These are phyloP conservation scores for Exophiala sp. DNA, from an alignment of 2,329 filamentous ascomycete genomes.

Conservation along the genomic window DNA sequence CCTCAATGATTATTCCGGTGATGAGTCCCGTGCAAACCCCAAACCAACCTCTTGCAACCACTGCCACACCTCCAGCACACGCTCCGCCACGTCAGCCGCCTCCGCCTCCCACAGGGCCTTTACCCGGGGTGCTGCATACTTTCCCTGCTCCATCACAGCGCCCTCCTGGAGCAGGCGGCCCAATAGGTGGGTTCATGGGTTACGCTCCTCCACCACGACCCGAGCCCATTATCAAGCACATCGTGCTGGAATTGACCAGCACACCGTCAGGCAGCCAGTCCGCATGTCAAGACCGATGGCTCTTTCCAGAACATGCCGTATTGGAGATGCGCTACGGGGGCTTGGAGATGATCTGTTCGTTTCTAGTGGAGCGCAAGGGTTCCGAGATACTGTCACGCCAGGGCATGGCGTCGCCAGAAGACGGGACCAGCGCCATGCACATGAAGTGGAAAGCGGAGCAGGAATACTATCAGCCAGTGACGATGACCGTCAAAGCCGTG, in stretches of 20 bases:
- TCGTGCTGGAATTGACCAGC: slow-evolving; percentile 43
- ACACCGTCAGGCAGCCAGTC: slow-evolving; percentile 37
- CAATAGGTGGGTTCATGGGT: slow-evolving; percentile 11
- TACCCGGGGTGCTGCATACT: slow-evolving; percentile 18
- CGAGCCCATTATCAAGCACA: slow-evolving; percentile 41
- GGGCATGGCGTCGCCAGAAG: slow-evolving; percentile 4
- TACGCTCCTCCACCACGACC: slow-evolving; percentile 33
- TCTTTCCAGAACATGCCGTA: slow-evolving; percentile 46
- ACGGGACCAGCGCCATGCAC: slow-evolving; percentile 2
- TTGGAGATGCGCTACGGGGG: slow-evolving; percentile 38
- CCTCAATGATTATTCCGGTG: no score
- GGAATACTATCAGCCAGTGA: slow-evolving; percentile 49
- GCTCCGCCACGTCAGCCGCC: slow-evolving; percentile 13
- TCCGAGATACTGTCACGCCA: slow-evolving; percentile 16
- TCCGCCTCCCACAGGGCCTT: slow-evolving; percentile 18
- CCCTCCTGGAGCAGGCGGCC: slow-evolving; percentile 11
- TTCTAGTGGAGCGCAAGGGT: slow-evolving; percentile 41
- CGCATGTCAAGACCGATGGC: slow-evolving; percentile 43
- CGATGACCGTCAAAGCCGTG: slow-evolving; percentile 51
- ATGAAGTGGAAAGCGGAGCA: slow-evolving; percentile 37
- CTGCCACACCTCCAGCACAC: slow-evolving; percentile 3
- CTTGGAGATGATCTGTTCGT: slow-evolving; percentile 41
- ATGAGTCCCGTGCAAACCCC: slow-evolving; percentile 9
- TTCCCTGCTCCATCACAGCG: slow-evolving; percentile 25
- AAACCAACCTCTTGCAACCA: slow-evolving; percentile 4